A percentile compares a stretch with the other conserved stretches of the same genome.
Conservation (phyloP, 2,329 filamentous ascomycete species). For the Neopestalotiopsis sp. region DNA sequence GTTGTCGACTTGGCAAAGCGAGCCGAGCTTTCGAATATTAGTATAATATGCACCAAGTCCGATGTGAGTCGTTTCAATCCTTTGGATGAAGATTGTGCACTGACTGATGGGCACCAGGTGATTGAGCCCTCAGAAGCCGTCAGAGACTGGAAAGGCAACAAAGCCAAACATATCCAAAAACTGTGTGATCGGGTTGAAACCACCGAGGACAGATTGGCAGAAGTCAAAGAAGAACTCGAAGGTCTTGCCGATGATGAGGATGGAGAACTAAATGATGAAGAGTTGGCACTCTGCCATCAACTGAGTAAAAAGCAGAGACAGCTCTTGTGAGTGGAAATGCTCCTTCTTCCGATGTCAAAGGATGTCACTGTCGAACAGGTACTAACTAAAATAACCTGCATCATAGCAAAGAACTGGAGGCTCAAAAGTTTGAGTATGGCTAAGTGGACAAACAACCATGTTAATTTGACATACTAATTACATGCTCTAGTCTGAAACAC, state of each 20-base stretch:
- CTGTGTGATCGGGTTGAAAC: conserved; percentile 23
- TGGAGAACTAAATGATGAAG: conserved; percentile 15
- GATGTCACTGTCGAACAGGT: neutral
- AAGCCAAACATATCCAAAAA: conserved; percentile 4
- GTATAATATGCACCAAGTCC: conserved; percentile 49
- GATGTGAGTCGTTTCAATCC: conserved; percentile 36
- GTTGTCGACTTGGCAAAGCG: conserved; percentile 46
- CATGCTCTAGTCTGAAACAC: conserved; percentile 27
- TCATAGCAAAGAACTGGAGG: neutral
- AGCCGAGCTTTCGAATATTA: conserved; percentile 43
- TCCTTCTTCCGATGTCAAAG: conserved; percentile 13
- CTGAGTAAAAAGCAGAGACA: neutral
- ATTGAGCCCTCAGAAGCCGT: conserved; percentile 38
- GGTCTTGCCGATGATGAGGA: conserved; percentile 27
- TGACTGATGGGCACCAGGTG: conserved; percentile 27
- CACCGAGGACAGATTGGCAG: conserved; percentile 17
- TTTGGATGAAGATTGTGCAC: neutral
- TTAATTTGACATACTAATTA: neutral
- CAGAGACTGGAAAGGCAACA: conserved; percentile 35
- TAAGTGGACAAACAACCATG: neutral
- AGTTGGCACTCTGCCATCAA: conserved; percentile 16
- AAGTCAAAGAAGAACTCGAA: conserved; percentile 21
- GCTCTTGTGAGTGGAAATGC: conserved; percentile 2
- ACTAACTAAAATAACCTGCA: neutral
- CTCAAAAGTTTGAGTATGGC: neutral